Evolutionary conservation across 225 moss, liverwort and hornwort species (phyloP).

Genomic region (Climacium dendroides): DNA sequence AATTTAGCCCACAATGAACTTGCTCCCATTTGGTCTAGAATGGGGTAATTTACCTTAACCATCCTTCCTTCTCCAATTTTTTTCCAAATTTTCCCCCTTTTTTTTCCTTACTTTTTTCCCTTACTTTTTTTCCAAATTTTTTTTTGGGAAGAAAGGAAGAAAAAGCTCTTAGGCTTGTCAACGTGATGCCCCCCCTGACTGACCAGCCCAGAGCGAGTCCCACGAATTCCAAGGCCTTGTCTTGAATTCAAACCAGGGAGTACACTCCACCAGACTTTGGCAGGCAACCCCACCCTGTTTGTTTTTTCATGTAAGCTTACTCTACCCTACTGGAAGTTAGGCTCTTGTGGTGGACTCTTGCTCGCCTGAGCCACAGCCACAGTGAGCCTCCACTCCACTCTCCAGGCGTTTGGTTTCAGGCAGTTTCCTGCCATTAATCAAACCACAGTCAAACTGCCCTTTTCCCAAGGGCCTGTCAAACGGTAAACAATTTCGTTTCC

Average conservation of each 20-base stretch:
- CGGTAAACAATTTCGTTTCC: not conserved
- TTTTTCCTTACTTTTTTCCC: not conserved
- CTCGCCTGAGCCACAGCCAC: too few species aligned
- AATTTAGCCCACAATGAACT: too few species aligned
- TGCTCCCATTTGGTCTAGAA: too few species aligned
- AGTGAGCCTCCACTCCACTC: too few species aligned
- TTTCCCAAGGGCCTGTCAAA: not conserved
- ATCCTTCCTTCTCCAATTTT: too few species aligned
- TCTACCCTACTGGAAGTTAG: too few species aligned
- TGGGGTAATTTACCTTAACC: too few species aligned
- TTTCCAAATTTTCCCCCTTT: not conserved
- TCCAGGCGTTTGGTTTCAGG: not conserved
- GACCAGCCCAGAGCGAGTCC: not conserved
- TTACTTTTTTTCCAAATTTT: not conserved
- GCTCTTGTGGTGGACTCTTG: not conserved
- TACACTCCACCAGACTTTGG: not conserved
- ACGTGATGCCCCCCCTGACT: not conserved
- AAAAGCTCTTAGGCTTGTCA: not conserved
- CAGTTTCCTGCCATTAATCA: not conserved
- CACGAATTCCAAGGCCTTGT: not conserved
- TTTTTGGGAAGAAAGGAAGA: too few species aligned
- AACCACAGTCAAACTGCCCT: not conserved
- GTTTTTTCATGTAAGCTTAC: too few species aligned
- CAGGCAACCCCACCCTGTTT: too few species aligned
- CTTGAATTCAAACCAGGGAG: not conserved